phyloP scores from a whole-genome alignment of 768 basidiomycete species.

The Arthromyces matolae region DNA sequence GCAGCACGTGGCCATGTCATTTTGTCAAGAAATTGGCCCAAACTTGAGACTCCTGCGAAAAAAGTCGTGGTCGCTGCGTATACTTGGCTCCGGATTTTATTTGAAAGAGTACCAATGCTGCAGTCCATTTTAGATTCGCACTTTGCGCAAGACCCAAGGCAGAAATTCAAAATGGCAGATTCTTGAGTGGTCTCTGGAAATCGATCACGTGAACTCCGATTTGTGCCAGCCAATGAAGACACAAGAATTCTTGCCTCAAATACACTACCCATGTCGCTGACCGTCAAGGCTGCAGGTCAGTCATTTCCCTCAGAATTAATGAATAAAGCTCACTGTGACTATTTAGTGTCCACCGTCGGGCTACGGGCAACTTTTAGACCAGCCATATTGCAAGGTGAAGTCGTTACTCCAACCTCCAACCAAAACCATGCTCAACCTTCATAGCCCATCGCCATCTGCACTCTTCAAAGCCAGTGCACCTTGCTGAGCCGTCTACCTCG shows the following conservation, averaged over 20 bases:
- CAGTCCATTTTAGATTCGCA: too few species aligned
- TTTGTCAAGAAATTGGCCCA: too few species aligned
- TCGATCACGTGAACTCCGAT: conserved; percentile 19
- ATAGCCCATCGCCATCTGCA: conserved; percentile 56
- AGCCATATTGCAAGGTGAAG: conserved; percentile 39
- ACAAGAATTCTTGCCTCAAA: conserved; percentile 19
- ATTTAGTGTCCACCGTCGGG: conserved; percentile 33
- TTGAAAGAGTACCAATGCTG: too few species aligned
- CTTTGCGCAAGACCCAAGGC: too few species aligned
- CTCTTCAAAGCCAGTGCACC: conserved; percentile 39
- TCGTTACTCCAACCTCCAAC: conserved; percentile 14
- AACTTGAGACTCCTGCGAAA: too few species aligned
- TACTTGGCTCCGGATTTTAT: too few species aligned
- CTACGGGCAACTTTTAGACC: conserved; percentile 46
- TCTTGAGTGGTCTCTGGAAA: neutral
- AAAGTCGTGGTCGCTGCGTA: too few species aligned
- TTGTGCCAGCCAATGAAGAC: conserved; percentile 25
- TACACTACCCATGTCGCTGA: conserved; percentile 45
- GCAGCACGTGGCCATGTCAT: too few species aligned
- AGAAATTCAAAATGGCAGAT: neutral
- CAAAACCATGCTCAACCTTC: conserved; percentile 15
- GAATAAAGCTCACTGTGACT: neutral
- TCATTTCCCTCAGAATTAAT: neutral
- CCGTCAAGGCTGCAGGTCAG: conserved; percentile 36
- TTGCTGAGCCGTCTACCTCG: conserved; percentile 35